Base-by-base conservation (phyloP, 2,329 filamentous ascomycete genomes). In the Aspergillus sp. region DNA sequence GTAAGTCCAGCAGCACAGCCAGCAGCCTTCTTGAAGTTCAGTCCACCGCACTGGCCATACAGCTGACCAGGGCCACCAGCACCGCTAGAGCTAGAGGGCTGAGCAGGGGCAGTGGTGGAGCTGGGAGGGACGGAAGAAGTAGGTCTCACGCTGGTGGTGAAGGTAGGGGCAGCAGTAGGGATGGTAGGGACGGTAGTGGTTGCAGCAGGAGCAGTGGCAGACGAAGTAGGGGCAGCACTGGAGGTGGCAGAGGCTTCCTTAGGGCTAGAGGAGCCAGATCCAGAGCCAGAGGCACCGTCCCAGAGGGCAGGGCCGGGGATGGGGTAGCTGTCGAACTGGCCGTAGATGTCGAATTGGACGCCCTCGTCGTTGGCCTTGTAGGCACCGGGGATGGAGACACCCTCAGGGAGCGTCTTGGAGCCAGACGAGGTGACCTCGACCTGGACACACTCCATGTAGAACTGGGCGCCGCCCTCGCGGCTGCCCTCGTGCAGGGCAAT, bases 371-470 rank as follows among this genome's bases (percentile, higher is more conserved):
- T 55, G 56, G 62, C 57, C 6, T 47, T 53, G 59, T 66, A 66
- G 47, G 52, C 54, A 19, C 64, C 64, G 15, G 64, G 64, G 56
- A 66, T 56, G 44, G 60, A 62, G 40, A 66, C 64, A 50, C 64
- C 64, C 3, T 31, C 57, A 19, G 64, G 62, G 11, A 66, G 61
- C 14, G 59, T 44, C 8, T 56, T 61, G 49, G 61, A 52, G 8
- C 64, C 64, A 49, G 57, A 54, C 21, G 62, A 63, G 56, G 62
- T 65, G 52, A 66, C 59, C 57, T 63, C 61, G 52, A 66, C 40
- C 56, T 66, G 64, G 39, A 66, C 62, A 56, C 64, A 66, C 57
- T 66, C 64, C 64, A 66, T 66, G 57, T 66, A 66, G 54, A 66
- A 58, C 59, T 66, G 64, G 40, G 64, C 64, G 35, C 64, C 64